Evolutionary conservation across 805 yeast genomes (phyloP), one percentile per base, ranked within the genome.

Genomic region (Cyberlindnera meyerae): DNA sequence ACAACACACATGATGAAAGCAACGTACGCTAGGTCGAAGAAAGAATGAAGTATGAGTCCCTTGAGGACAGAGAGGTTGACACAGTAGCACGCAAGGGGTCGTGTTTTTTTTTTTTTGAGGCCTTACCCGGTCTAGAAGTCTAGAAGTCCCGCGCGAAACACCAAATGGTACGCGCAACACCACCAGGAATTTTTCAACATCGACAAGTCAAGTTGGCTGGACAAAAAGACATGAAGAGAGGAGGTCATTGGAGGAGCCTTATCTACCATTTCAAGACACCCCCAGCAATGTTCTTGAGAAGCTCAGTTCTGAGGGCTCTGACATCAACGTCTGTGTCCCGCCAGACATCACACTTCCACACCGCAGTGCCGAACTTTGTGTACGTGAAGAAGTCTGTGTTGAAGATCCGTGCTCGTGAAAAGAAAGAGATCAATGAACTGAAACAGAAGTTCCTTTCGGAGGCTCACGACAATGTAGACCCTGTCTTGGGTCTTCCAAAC

Each of bases 401-500:
- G 20, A 51, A 47, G 43, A 43, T 52, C 17, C 34, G 45, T 29
- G 48, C 58, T 12, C 42, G 42, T 26, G 56, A 51, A 21, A 47
- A 44, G 27, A 51, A 45, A 42, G 55, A 53, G 33, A 37, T 48
- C 29, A 54, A 51, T 31, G 49, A 48, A 33, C 44, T 48, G 21
- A 51, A 47, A 40, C 56, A 53, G 34, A 50, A 52, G 47, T 48
- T 46, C 36, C 41, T 50, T n/a, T 34, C 46, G 11, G 55, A 48
- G 35, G 42, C 40, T 32, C 45, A 45, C 24, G 40, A 45, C 37
- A 49, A 49, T 31, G 49, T 53, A 13, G 97, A 89, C 60, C 97
- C 97, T 2, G 95, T 89, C 5, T 69, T 88, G 36, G 97, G 97
- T 8, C 70, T 69, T 38, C 61, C 75, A 5, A 63, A 72, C 34